These are phyloP conservation scores for Salmacisia buchloeana DNA, from an alignment of 1,284 basidiomycete genomes.

Conservation along the genomic window DNA sequence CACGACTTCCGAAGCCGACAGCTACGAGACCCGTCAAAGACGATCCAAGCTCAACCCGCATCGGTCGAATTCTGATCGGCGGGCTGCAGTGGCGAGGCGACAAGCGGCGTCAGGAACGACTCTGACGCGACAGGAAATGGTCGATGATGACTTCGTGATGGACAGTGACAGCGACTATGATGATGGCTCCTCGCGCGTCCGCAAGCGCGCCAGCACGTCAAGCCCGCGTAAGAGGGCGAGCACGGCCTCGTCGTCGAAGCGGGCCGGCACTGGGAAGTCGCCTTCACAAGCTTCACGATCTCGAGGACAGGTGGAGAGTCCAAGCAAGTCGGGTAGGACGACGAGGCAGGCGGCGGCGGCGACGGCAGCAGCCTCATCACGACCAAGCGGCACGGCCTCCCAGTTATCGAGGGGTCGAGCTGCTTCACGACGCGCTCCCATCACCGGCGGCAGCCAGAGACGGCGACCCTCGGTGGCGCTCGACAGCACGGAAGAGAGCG, in stretches of 20 bases:
- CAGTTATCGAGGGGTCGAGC: no score
- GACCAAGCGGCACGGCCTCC: no score
- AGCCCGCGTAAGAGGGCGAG: background rate
- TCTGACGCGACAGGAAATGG: background rate
- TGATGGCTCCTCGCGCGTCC: background rate
- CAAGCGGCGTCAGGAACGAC: constrained; percentile 11
- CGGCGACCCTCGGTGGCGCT: no score
- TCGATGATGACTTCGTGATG: background rate
- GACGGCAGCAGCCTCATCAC: no score
- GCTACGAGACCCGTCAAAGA: background rate
- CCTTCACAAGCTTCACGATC: no score
- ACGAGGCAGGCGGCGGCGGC: no score
- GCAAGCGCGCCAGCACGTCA: background rate
- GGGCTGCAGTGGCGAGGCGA: constrained; percentile 22
- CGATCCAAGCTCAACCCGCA: background rate
- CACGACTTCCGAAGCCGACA: background rate
- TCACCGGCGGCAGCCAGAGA: no score
- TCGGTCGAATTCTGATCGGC: constrained; percentile 23
- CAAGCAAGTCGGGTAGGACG: no score
- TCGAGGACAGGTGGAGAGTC: no score
- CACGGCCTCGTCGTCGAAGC: background rate
- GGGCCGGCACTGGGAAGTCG: no score
- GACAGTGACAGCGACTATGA: constrained; percentile 1
- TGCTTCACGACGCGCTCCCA: no score
- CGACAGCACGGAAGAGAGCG: no score